Conservation (phyloP, 345 rosid genomes). For the Orychophragmus violaceus region DNA sequence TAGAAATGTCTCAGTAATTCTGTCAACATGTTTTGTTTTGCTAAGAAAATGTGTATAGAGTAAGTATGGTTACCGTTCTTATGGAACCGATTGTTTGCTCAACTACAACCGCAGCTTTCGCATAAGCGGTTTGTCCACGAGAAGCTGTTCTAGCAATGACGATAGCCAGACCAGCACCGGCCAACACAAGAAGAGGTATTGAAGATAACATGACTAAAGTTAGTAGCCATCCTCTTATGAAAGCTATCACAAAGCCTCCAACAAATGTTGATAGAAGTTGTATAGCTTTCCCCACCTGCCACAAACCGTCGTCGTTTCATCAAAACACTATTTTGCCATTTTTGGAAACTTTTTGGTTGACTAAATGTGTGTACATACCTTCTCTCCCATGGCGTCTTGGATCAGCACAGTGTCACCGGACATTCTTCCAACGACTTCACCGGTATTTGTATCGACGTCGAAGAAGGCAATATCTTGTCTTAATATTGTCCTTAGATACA, state of each 20-base stretch:
- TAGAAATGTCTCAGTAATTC: slow-evolving; percentile 7
- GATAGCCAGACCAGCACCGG: slow-evolving; percentile 54
- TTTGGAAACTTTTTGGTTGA: background rate
- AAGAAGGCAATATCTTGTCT: slow-evolving; percentile 81
- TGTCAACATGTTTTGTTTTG: background rate
- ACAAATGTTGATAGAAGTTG: slow-evolving; percentile 68
- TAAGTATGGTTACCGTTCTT: slow-evolving; percentile 47
- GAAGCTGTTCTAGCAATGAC: slow-evolving; percentile 55
- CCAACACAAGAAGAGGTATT: slow-evolving; percentile 61
- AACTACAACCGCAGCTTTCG: slow-evolving; percentile 61
- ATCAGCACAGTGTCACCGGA: slow-evolving; percentile 93
- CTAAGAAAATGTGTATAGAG: background rate
- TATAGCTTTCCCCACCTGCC: slow-evolving; percentile 79
- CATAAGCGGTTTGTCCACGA: slow-evolving; percentile 64
- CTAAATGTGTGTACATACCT: slow-evolving; percentile 37
- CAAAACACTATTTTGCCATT: background rate
- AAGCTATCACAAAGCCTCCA: slow-evolving; percentile 74
- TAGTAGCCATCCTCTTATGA: slow-evolving; percentile 79
- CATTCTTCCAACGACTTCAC: slow-evolving; percentile 95
- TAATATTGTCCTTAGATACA: slow-evolving; percentile 68
- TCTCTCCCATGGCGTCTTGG: slow-evolving; percentile 96
- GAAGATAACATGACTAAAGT: slow-evolving; percentile 63
- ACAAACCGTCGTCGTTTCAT: background rate
- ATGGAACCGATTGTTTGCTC: slow-evolving; percentile 81
- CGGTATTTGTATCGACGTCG: slow-evolving; percentile 73